Evolutionary conservation across 495 filamentous ascomycete species (phyloP), one percentile per base, ranked within the genome.

Genomic region (Penicillium simplicissimum): DNA sequence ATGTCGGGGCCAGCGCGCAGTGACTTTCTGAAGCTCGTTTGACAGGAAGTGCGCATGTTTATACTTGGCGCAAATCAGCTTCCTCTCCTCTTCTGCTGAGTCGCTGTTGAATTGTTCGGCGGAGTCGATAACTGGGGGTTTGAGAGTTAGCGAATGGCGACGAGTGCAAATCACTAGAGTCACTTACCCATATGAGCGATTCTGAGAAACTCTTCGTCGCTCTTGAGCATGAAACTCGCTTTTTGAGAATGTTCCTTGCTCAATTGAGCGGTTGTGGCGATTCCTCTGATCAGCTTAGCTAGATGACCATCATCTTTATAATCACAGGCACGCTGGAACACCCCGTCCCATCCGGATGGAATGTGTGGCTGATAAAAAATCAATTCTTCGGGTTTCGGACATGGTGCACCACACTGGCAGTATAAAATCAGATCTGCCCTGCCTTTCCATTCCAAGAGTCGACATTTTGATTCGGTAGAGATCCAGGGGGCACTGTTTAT

Each of bases 301-400:
- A 71, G 55, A 57, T 79, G 77, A 0, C 77, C 77, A 43, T 80
- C 77, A 35, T 80, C 77, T 35, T 71, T 58, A 14, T 67, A 59
- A n/a, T 65, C 52, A 19, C 60, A 67, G 4, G 76, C 66, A 3
- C 59, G 69, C 2, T 51, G 28, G 62, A 67, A 80, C 0, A 80
- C 35, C 17, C 59, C 60, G 0, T 36, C 21, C 77, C 77, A 79
- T 17, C 65, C 71, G 14, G 62, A 64, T 38, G 68, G 72, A 7
- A 25, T 55, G 33, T 21, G 49, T 17, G 55, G 48, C 19, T 33
- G 36, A 52, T 77, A 76, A 5, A 43, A 37, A 9, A 37, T 8
- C 8, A 74, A 52, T 28, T 70, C 57, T 5, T 72, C 47, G 0
- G 55, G 52, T 9, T 40, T 31, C 14, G 74, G 48, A n/a, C 35